A percentile compares a stretch with the other conserved stretches of the same genome.
Evolutionary conservation across 164 flowering plant genomes (phyloP).

Genomic region (Berberis thunbergii): DNA sequence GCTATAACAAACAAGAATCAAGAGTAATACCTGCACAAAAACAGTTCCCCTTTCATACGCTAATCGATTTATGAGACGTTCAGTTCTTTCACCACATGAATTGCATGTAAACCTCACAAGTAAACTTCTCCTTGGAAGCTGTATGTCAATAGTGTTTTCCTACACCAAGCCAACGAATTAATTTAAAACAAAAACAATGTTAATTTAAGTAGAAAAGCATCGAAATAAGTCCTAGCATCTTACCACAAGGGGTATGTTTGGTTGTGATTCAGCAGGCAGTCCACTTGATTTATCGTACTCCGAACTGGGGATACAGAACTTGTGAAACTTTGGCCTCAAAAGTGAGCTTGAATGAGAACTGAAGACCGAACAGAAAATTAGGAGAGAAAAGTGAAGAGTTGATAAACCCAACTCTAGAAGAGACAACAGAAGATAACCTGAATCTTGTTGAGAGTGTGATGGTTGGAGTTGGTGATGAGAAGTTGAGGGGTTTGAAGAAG

Average conservation of each 20-base stretch:
- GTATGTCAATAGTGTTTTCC: slow-evolving; percentile 24
- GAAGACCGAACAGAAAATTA: too few relatives aligned
- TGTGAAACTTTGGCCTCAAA: too few relatives aligned
- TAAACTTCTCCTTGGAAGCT: slow-evolving; percentile 79
- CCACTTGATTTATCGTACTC: neutral
- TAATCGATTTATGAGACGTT: slow-evolving; percentile 58
- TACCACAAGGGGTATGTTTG: neutral
- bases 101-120: slow-evolving; percentile 71
- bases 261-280: neutral
- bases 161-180: neutral
- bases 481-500: too few relatives aligned
- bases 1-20: neutral
- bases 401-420: too few relatives aligned
- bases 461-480: too few relatives aligned
- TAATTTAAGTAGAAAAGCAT: too few relatives aligned
- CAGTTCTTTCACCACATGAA: slow-evolving; percentile 68
- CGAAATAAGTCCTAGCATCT: too few relatives aligned
- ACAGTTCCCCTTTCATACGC: slow-evolving; percentile 87
- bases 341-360: too few relatives aligned
- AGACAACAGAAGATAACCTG: too few relatives aligned
- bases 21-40: slow-evolving; percentile 61
- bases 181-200: neutral
- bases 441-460: too few relatives aligned
- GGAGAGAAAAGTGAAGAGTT: too few relatives aligned
- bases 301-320: too few relatives aligned